Conservation (phyloP, 2,329 filamentous ascomycete species). For the Coleophoma eucalyptorum region DNA sequence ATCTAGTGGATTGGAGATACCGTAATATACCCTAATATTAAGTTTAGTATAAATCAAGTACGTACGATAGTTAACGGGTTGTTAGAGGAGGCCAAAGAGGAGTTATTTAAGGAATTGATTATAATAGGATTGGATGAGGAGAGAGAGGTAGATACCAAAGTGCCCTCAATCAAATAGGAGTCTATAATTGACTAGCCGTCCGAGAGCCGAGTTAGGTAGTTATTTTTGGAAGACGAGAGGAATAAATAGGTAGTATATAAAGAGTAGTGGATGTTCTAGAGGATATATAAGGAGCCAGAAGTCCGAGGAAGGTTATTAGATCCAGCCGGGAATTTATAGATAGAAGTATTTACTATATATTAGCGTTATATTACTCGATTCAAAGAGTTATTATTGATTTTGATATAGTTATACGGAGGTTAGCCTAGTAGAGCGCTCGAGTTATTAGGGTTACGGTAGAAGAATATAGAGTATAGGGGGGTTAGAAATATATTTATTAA, state of each 20-base stretch:
- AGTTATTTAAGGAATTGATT: slow-evolving; percentile 7
- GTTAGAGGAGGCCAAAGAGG: neutral
- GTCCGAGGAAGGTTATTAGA: no score
- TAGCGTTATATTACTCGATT: no score
- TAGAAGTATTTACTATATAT: no score
- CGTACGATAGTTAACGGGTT: slow-evolving; percentile 3
- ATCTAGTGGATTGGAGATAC: slow-evolving; percentile 5
- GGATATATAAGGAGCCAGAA: no score
- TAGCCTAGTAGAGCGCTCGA: slow-evolving; percentile 5
- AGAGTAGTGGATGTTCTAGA: no score
- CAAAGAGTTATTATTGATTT: slow-evolving; percentile 5
- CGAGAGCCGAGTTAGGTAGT: neutral
- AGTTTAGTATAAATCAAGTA: slow-evolving; percentile 4
- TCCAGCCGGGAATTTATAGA: neutral
- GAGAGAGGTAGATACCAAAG: no score
- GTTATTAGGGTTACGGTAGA: slow-evolving; percentile 8
- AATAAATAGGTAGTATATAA: no score
- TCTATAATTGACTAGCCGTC: neutral
- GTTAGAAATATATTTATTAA: slow-evolving; percentile 11
- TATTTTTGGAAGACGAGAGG: neutral
- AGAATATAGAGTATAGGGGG: slow-evolving; percentile 8
- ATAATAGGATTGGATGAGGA: no score
- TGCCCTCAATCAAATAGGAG: neutral
- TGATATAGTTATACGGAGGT: slow-evolving; percentile 7
- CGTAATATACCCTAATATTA: slow-evolving; percentile 6